Evolutionary conservation across 306 rosid genomes (phyloP), one percentile per base, ranked within the genome.

Genomic region (Gleditsia sinensis): DNA sequence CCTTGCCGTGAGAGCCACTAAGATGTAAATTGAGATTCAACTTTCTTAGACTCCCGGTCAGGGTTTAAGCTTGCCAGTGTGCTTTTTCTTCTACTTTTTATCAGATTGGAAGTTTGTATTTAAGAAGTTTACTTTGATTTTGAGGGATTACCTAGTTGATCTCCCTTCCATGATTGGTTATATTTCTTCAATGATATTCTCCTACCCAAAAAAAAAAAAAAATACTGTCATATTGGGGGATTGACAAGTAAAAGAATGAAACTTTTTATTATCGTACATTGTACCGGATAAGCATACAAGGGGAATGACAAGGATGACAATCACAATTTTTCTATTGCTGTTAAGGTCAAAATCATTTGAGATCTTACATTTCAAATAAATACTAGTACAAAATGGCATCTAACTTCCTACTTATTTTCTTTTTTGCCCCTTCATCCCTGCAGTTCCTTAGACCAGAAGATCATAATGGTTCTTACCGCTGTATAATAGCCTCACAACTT

Each of bases 401-500:
- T 68, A 32, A 63, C 45, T 62, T 43, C 6, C n/a, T 17, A 20
- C 17, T 34, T 46, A 45, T 48, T 51, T 59, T 71, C 39, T 43
- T 36, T 2, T 51, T 16, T 1, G 2, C 14, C 21, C 23, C 34
- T 20, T 73, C 28, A 9, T 51, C 55, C 20, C 51, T 20, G 17
- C 25, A 66, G 45, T 24, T 76, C 25, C 79, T 88, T 81, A 94
- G 69, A 92, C 74, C 71, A 94, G 90, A 78, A 94, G 96, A 79
- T 91, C 99, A 80, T 94, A 91, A 68, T 94, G 99, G 84, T 94
- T 91, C 85, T 84, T 90, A 21, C 97, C 95, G 7, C 96, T 88
- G 77, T 84, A 94, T 25, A 92, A 80, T 63, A 92, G 84, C 80
- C 90, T 87, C 85, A 94, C 99, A 69, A 75, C 86, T 65, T 88